Percentiles rank a stretch among this genome's conserved stretches.
These are phyloP conservation scores for Leptographium lundbergii DNA, from an alignment of 2,329 filamentous ascomycete species.

Conservation along the genomic window DNA sequence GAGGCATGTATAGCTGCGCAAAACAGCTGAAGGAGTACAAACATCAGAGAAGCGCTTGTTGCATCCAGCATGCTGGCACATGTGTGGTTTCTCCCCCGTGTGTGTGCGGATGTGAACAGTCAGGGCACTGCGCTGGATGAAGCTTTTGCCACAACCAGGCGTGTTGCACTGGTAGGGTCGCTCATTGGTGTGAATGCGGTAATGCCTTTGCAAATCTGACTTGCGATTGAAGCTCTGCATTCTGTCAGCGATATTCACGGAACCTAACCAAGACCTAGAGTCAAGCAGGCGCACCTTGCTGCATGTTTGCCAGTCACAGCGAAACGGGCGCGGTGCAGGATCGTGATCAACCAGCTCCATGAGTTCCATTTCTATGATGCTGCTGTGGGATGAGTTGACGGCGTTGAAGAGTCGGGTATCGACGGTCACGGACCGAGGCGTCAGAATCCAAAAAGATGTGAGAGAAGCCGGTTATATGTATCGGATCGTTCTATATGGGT, in stretches of 20 bases:
- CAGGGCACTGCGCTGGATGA: conserved; percentile 57
- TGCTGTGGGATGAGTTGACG: background rate
- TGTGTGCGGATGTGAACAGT: conserved; percentile 64
- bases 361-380: conserved; percentile 40
- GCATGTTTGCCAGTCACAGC: conserved; percentile 51
- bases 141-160: conserved; percentile 53
- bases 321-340: conserved; percentile 47
- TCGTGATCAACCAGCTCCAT: conserved; percentile 54
- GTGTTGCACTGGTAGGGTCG: conserved; percentile 50
- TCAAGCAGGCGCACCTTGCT: conserved; percentile 36
- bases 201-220: conserved; percentile 57
- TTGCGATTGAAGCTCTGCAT: conserved; percentile 60
- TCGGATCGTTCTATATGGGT: background rate
- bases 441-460: background rate
- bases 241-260: background rate
- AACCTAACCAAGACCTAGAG: too few relatives aligned
- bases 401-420: background rate
- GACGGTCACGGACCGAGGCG: conserved; percentile 3
- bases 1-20: too few relatives aligned
- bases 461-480: background rate
- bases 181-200: conserved; percentile 61
- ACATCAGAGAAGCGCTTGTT: conserved; percentile 60
- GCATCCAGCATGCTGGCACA: conserved; percentile 52
- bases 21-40: conserved; percentile 18
- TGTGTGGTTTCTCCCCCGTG: conserved; percentile 70